phyloP scores from a whole-genome alignment of 305 asterid genomes.

The Solanum hybrid region DNA sequence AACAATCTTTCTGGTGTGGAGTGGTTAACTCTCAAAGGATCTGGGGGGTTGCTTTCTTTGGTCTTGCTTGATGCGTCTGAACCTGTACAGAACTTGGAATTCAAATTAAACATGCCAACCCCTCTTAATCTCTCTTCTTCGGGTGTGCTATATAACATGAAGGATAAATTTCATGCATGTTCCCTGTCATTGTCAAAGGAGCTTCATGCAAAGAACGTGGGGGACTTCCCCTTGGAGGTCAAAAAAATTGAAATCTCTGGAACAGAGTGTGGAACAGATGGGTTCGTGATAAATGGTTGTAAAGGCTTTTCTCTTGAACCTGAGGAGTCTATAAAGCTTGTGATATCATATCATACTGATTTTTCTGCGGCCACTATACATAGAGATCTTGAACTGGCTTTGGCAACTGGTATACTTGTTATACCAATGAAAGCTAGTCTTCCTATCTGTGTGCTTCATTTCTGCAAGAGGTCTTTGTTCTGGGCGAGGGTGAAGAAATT shows the following conservation, averaged over 20 bases:
- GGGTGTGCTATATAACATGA: constrained; percentile 19
- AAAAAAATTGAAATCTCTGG: constrained; percentile 62
- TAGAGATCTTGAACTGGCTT: constrained; percentile 73
- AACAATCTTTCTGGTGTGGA: constrained; percentile 88
- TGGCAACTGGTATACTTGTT: constrained; percentile 67
- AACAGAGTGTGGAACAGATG: constrained; percentile 61
- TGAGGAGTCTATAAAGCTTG: constrained; percentile 56
- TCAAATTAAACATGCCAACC: constrained; percentile 40
- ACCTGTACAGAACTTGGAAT: constrained; percentile 49
- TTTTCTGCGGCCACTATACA: constrained; percentile 53
- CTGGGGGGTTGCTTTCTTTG: constrained; percentile 71
- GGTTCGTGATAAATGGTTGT: constrained; percentile 55
- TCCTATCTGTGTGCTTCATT: constrained; percentile 45
- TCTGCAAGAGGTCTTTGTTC: constrained; percentile 56
- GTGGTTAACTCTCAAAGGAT: constrained; percentile 66
- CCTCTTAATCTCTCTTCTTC: constrained; percentile 36
- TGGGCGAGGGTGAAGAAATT: constrained; percentile 52
- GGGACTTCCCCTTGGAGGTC: constrained; percentile 72
- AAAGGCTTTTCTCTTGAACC: constrained; percentile 62
- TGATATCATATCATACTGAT: constrained; percentile 52
- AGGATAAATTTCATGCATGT: constrained; percentile 36
- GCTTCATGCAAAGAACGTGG: constrained; percentile 68
- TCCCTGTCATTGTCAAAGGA: constrained; percentile 46
- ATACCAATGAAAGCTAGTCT: constrained; percentile 82
- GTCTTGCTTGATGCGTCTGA: constrained; percentile 52